Evolutionary conservation across 345 rosid species (phyloP), one percentile per base, ranked within the genome.

Genomic region (Heritiera fomes): DNA sequence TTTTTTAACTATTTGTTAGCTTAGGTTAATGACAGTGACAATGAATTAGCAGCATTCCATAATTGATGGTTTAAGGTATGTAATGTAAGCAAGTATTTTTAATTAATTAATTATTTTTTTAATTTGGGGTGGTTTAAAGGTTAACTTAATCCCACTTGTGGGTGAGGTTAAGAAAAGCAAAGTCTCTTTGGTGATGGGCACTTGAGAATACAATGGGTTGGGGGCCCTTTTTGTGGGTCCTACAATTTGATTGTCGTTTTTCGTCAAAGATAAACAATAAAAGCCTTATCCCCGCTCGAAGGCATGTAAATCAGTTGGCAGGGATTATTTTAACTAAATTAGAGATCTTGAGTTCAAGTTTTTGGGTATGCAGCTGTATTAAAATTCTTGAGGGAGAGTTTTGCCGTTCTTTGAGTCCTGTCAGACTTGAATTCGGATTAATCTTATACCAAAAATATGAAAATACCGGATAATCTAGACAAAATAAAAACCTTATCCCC

Each of bases 251-350:
- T 61, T 53, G 85, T 53, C 77, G 11, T 63, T 18, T 41, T 41
- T 4, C 5, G 28, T 6, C 46, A 49, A 62, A 66, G 41, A 20
- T 50, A 41, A 83, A 40, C 18, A 66, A 73, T 10, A n/a, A 50
- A 40, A 69, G 50, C 74, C 81, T 82, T 71, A 62, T 82, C 81
- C 61, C 78, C 18, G 59, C n/a, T n/a, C n/a, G n/a, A n/a, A n/a
- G n/a, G n/a, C n/a, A n/a, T n/a, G n/a, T n/a, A n/a, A n/a, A n/a
- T n/a, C n/a, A n/a, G n/a, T n/a, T n/a, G n/a, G n/a, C n/a, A n/a
- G n/a, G n/a, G n/a, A n/a, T n/a, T n/a, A n/a, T n/a, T n/a, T n/a
- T n/a, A n/a, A n/a, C n/a, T n/a, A n/a, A n/a, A n/a, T n/a, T n/a
- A n/a, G n/a, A n/a, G n/a, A n/a, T n/a, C n/a, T n/a, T n/a, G n/a